phyloP scores from a whole-genome alignment of 1,139 yeast species.

The Saccharomyces pastorianus region DNA sequence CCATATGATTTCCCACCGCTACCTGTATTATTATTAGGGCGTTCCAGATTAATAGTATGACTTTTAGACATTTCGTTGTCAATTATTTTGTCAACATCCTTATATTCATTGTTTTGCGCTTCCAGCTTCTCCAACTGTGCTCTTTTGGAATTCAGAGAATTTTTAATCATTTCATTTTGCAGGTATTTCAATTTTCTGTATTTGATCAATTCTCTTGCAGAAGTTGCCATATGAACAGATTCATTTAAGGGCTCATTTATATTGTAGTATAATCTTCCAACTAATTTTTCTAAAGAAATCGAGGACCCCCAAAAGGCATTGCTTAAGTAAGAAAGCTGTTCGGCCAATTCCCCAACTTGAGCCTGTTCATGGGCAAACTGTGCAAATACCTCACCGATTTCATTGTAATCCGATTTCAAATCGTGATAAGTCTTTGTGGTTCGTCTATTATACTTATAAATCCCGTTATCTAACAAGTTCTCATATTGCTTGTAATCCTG shows the following conservation, averaged over 20 bases:
- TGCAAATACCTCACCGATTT: constrained; percentile 36
- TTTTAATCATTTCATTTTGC: constrained; percentile 47
- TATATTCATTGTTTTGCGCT: constrained; percentile 30
- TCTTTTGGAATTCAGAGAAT: constrained; percentile 27
- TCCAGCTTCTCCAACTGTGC: constrained; percentile 28
- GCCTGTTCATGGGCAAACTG: constrained; percentile 59
- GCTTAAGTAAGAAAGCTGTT: constrained; percentile 65
- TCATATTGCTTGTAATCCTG: constrained; percentile 49
- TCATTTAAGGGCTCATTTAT: constrained; percentile 83
- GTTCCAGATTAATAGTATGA: constrained; percentile 25
- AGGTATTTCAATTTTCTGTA: constrained; percentile 61
- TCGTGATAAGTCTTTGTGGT: constrained; percentile 57
- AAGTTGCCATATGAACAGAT: constrained; percentile 65
- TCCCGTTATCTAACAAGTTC: constrained; percentile 42
- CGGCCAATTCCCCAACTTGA: constrained; percentile 24
- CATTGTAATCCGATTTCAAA: constrained; percentile 39
- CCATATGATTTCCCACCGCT: constrained; percentile 13
- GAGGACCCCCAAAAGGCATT: constrained; percentile 71
- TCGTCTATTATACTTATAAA: constrained; percentile 61
- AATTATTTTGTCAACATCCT: constrained; percentile 29
- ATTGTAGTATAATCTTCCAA: constrained; percentile 60
- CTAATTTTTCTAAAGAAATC: constrained; percentile 56
- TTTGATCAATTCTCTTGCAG: constrained; percentile 58
- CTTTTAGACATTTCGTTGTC: constrained; percentile 9
- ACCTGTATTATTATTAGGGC: constrained; percentile 17